Percentiles rank a stretch among this genome's conserved stretches.
Conservation (phyloP, 2,329 filamentous ascomycete species). For the Pyrenophora teres region DNA sequence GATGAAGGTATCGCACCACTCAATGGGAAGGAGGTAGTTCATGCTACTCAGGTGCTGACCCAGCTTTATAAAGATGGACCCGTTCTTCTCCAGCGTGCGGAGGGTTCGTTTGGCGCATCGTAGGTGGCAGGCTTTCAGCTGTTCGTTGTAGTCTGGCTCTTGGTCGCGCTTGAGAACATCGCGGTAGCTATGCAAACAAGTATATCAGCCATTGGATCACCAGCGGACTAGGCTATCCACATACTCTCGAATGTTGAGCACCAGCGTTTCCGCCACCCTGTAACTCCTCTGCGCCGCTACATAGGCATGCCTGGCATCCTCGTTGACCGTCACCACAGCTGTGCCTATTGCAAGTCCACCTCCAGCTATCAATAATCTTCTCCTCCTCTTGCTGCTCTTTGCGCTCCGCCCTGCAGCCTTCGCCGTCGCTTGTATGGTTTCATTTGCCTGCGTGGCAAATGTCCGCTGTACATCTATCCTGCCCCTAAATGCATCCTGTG, state of each 20-base stretch:
- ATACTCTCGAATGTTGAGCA: slow-evolving; percentile 88
- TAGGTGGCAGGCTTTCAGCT: slow-evolving; percentile 84
- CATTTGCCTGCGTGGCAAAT: slow-evolving; percentile 20
- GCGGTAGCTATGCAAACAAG: slow-evolving; percentile 71
- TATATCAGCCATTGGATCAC: slow-evolving; percentile 19
- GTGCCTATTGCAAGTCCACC: slow-evolving; percentile 45
- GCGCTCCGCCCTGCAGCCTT: slow-evolving; percentile 7
- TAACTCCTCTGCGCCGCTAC: slow-evolving; percentile 76
- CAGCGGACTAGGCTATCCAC: slow-evolving; percentile 32
- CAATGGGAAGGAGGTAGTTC: slow-evolving; percentile 87
- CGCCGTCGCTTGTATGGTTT: slow-evolving; percentile 5
- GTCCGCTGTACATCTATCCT: slow-evolving; percentile 5
- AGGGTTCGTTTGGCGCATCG: slow-evolving; percentile 89
- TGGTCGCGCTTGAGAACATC: slow-evolving; percentile 75
- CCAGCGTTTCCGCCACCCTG: slow-evolving; percentile 74
- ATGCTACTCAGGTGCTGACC: slow-evolving; percentile 95
- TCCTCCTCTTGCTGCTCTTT: slow-evolving; percentile 33
- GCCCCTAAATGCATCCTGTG: slow-evolving; percentile 3
- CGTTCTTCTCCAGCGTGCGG: slow-evolving; percentile 88
- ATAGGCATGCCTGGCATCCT: slow-evolving; percentile 76
- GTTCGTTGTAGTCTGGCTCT: slow-evolving; percentile 65
- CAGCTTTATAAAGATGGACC: slow-evolving; percentile 97
- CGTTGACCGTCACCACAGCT: slow-evolving; percentile 57
- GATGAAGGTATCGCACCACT: slow-evolving; percentile 96
- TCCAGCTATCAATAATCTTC: slow-evolving; percentile 33